Conservation (phyloP, 441 rosid genomes). For the Metrosideros polymorpha region DNA sequence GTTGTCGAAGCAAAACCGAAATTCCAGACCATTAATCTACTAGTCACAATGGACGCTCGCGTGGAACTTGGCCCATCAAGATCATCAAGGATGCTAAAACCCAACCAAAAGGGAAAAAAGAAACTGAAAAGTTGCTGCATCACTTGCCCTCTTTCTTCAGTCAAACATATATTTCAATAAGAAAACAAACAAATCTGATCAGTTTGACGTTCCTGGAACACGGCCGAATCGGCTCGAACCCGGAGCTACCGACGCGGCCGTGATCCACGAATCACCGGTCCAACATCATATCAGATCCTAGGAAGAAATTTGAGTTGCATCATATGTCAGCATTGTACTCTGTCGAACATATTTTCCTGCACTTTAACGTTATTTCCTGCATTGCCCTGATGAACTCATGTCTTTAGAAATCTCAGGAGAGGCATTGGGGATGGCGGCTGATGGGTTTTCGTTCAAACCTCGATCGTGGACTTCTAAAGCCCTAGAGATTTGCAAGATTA, state of each 20-base stretch:
- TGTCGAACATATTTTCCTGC: not conserved
- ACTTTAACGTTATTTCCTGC: not conserved
- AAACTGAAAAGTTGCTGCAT: not conserved
- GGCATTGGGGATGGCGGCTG: no score
- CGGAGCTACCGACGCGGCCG: not conserved
- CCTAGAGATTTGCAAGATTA: not conserved
- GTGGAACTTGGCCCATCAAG: not conserved
- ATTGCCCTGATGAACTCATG: not conserved
- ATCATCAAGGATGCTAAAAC: not conserved
- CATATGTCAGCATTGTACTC: not conserved
- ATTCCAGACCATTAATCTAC: not conserved
- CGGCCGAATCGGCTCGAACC: not conserved
- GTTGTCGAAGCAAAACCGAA: not conserved
- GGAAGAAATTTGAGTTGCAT: not conserved
- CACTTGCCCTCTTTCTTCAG: not conserved
- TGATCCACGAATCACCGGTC: not conserved
- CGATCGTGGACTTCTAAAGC: not conserved
- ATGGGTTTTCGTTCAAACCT: no score
- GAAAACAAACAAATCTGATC: not conserved
- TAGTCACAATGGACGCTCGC: not conserved
- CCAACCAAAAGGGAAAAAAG: not conserved
- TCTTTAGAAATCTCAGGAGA: no score
- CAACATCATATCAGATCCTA: not conserved
- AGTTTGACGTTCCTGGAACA: not conserved
- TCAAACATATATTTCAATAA: not conserved